Evolutionary conservation across 2,329 filamentous ascomycete genomes (phyloP), one percentile per base, ranked within the genome.

Genomic region (Cladophialophora psammophila): DNA sequence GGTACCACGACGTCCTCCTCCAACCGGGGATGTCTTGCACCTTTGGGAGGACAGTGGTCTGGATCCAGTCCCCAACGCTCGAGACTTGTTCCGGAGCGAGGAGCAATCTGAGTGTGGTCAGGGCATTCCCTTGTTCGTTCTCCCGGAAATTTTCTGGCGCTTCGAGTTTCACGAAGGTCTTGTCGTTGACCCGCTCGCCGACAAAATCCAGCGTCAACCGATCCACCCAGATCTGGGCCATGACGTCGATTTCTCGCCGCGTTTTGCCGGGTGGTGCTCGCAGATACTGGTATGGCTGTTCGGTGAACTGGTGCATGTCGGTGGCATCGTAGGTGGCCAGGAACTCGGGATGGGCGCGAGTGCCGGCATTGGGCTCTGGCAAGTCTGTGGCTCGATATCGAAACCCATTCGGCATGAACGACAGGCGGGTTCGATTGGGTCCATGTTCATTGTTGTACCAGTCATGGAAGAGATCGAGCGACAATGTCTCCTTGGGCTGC

Each of bases 371-470:
- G 32, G 64, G 20, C 6, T 38, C 35, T 60, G 57, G 71, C 60
- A 82, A 80, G 76, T 94, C 91, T 13, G 81, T 86, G 6, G 91
- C 90, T 32, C 84, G 85, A 80, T 93, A 96, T 52, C 93, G 90
- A 73, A 95, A 89, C 66, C 93, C 93, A 77, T 92, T 95, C 72
- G 81, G 77, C 76, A 94, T 88, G 73, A 90, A 88, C 3, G 91
- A 87, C 13, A 96, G 81, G 57, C 92, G 90, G 6, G 96, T 86
- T 56, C 93, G 90, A 15, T 89, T 87, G 18, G 93, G 93, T 62
- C 93, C 93, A 80, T 96, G 93, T 81, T 96, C 93, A 78, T 93
- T 95, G 82, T 96, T 94, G 83, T 96, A 96, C 91, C 92, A 94
- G 77, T 96, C 92, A 79, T 96, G 91, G 80, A 96, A 96, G 74